Conservation (phyloP, 2,329 filamentous ascomycete genomes). For the Cylindrodendrum hubeiense region DNA sequence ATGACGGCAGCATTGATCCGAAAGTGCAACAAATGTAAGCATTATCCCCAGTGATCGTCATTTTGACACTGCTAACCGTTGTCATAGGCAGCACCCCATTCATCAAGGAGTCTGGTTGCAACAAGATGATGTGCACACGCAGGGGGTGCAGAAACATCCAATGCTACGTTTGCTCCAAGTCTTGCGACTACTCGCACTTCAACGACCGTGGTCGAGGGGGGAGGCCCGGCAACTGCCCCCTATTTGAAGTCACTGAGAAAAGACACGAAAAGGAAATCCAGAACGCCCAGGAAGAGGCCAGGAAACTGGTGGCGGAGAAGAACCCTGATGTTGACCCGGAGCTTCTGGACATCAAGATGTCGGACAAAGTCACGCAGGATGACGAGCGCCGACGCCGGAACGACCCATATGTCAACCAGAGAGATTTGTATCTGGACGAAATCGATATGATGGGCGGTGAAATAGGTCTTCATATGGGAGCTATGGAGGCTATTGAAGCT, state of each 20-base stretch:
- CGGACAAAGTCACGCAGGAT: conserved; percentile 62
- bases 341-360: conserved; percentile 70
- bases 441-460: neutral
- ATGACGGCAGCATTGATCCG: conserved; percentile 85
- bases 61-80: conserved; percentile 31
- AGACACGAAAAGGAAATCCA: conserved; percentile 74
- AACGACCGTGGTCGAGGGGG: conserved; percentile 63
- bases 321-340: conserved; percentile 72
- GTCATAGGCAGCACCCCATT: conserved; percentile 74
- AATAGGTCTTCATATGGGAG: too few species aligned
- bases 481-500: too few species aligned
- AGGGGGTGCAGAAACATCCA: conserved; percentile 63
- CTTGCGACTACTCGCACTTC: conserved; percentile 79
- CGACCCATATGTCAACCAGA: conserved; percentile 8
- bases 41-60: conserved; percentile 19
- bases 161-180: conserved; percentile 80
- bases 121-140: conserved; percentile 83
- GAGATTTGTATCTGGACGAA: conserved; percentile 5
- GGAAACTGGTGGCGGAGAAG: conserved; percentile 65
- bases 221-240: conserved; percentile 69
- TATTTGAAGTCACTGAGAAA: conserved; percentile 73
- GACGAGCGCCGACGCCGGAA: conserved; percentile 47
- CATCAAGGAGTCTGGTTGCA: conserved; percentile 84
- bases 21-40: conserved; percentile 75
- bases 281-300: conserved; percentile 69